phyloP scores from a whole-genome alignment of 164 flowering plant species.

The Berberis vulgaris region DNA sequence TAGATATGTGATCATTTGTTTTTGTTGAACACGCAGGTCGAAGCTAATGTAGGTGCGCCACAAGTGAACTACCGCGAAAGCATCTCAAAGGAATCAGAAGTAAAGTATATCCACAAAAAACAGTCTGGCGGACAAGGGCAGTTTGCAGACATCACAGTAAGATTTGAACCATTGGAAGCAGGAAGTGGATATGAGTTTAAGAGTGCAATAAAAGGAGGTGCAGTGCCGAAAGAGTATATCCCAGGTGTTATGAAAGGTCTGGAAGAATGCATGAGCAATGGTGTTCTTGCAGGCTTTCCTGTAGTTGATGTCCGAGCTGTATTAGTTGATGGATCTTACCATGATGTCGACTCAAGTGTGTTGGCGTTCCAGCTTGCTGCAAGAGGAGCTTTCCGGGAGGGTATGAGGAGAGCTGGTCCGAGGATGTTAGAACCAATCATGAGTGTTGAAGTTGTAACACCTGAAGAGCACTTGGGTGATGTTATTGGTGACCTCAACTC shows the following conservation, averaged over 20 bases:
- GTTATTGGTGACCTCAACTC: constrained; percentile 99
- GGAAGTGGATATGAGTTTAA: constrained; percentile 93
- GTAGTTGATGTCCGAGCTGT: constrained; percentile 92
- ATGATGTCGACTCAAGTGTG: constrained; percentile 97
- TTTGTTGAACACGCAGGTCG: constrained; percentile 46
- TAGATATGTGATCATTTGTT: too few relatives aligned
- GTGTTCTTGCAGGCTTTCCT: constrained; percentile 89
- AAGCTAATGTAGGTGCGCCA: constrained; percentile 98
- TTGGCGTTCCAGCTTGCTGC: constrained; percentile 96
- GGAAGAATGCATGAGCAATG: constrained; percentile 87
- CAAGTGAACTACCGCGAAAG: constrained; percentile 98
- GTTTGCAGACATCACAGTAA: constrained; percentile 84
- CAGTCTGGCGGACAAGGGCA: constrained; percentile 98
- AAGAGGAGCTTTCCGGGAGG: constrained; percentile 88
- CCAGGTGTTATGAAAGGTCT: constrained; percentile 95
- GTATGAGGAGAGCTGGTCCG: constrained; percentile 74
- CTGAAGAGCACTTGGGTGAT: constrained; percentile 97
- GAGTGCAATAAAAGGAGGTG: constrained; percentile 95
- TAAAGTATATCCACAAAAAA: constrained; percentile 86
- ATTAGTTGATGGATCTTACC: constrained; percentile 81
- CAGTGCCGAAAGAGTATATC: constrained; percentile 87
- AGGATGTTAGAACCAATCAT: constrained; percentile 91
- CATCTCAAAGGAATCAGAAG: constrained; percentile 69
- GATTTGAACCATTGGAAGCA: constrained; percentile 59
- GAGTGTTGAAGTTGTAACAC: constrained; percentile 95